These are phyloP conservation scores for Phaeotremella fagi DNA, from an alignment of 768 basidiomycete species.

Conservation along the genomic window DNA sequence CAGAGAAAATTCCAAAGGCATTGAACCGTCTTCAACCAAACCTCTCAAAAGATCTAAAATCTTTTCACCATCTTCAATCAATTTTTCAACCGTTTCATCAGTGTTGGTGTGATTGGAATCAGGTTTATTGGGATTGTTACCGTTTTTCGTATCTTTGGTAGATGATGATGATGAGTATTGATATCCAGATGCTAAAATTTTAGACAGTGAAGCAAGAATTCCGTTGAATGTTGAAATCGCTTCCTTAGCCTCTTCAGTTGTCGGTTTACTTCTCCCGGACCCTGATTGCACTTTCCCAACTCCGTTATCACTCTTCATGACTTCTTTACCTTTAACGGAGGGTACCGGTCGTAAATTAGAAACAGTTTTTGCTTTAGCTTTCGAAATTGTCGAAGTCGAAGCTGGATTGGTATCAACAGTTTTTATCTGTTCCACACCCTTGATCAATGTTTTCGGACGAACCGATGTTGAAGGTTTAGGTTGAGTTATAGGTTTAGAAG, in stretches of 20 bases:
- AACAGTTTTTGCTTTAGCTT: background rate
- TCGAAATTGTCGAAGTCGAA: background rate
- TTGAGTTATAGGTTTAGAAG: background rate
- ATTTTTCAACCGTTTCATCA: slow-evolving; percentile 9
- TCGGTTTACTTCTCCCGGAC: too few relatives aligned
- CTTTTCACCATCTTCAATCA: slow-evolving; percentile 6
- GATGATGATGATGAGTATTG: background rate
- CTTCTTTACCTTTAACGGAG: background rate
- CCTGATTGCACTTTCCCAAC: too few relatives aligned
- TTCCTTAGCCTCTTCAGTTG: slow-evolving; percentile 9
- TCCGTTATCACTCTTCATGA: too few relatives aligned
- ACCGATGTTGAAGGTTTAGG: background rate
- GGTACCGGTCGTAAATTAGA: background rate
- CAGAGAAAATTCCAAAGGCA: too few relatives aligned
- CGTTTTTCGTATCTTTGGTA: background rate
- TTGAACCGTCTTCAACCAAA: slow-evolving; percentile 15
- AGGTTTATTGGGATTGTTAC: background rate
- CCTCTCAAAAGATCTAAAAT: slow-evolving; percentile 22
- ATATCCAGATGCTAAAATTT: slow-evolving; percentile 20
- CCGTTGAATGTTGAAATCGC: slow-evolving; percentile 22
- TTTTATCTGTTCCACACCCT: too few relatives aligned
- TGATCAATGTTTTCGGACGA: too few relatives aligned
- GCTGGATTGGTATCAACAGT: background rate
- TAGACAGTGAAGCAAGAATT: slow-evolving; percentile 3
- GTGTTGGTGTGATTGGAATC: slow-evolving; percentile 12